Base-by-base conservation (phyloP, 2,329 filamentous ascomycete genomes). In the Epichloe uncinata region DNA sequence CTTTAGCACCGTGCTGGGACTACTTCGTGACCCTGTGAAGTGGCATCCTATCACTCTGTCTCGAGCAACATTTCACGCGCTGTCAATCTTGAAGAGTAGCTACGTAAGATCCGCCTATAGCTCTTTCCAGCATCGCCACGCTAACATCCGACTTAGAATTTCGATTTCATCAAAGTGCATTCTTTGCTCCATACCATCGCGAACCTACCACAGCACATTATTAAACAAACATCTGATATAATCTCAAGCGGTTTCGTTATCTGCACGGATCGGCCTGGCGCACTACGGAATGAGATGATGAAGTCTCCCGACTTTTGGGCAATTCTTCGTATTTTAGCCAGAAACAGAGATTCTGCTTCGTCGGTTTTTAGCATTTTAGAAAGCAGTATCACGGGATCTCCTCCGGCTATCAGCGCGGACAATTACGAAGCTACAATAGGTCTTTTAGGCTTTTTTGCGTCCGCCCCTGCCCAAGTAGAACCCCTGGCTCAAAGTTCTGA, bases 261-360 rank as follows among this genome's bases (percentile, higher is more conserved):
- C 42, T 96, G 90, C 59, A 86, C 95, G 56, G 81, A 84, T 47
- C 80, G 85, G 52, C 81, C 87, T 0, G 82, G 82, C 26, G 81
- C 85, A 12, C 71, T 98, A 30, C 82, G 87, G 51, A 95, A 87
- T 57, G 91, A 97, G 68, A 86, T 97, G 57, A 94, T 95, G 68
- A 91, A 87, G 13, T 97, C 91, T 16, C 93, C 93, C 0, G 93
- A 98, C 62, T 97, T 98, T 66, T 98, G 93, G 93, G 84, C 85
- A 5, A 86, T 96, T 13, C 73, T 98, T 48, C 83, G 88, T 53
- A 78, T 81, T 34, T 71, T 98, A 16, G 81, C 87, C 44, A 73
- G 74, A 22, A 78, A 84, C 53, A 69, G 79, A 3, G 82, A 87
- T 48, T 83, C 85, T 26, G 85, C 88, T 2, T 74, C 82, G 0